These are phyloP conservation scores for Aspergillus avenaceus DNA, from an alignment of 495 filamentous ascomycete genomes.

Conservation along the genomic window DNA sequence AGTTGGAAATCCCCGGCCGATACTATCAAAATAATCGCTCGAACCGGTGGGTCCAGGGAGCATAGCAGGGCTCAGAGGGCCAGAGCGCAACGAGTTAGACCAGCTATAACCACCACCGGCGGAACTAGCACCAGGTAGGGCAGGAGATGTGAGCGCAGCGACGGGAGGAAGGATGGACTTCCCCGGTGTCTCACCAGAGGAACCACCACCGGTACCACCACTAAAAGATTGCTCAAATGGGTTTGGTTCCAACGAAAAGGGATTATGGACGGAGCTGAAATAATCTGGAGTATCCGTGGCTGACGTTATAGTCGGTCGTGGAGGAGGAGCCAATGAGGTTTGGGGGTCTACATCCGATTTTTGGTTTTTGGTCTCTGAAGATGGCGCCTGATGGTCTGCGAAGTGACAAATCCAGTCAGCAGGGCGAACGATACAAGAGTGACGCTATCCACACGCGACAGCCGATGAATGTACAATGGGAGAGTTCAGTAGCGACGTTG, in stretches of 20 bases:
- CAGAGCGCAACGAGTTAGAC: slow-evolving; percentile 82
- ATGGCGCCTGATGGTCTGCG: slow-evolving; percentile 41
- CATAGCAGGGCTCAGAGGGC: slow-evolving; percentile 96
- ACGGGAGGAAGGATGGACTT: slow-evolving; percentile 89
- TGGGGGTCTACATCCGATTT: slow-evolving; percentile 38
- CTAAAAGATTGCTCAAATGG: slow-evolving; percentile 94
- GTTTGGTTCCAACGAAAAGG: slow-evolving; percentile 81
- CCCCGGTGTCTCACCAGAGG: slow-evolving; percentile 76
- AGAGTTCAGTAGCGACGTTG: neutral
- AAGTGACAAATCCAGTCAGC: slow-evolving; percentile 21
- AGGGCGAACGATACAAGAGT: slow-evolving; percentile 5
- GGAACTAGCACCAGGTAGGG: slow-evolving; percentile 65
- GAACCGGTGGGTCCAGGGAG: slow-evolving; percentile 77
- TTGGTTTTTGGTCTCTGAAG: slow-evolving; percentile 40
- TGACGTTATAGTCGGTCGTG: slow-evolving; percentile 60
- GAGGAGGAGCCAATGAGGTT: slow-evolving; percentile 69
- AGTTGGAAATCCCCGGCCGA: slow-evolving; percentile 85
- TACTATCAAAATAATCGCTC: slow-evolving; percentile 75
- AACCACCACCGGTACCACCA: slow-evolving; percentile 29
- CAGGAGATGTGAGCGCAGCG: slow-evolving; percentile 86
- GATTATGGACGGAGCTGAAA: slow-evolving; percentile 62
- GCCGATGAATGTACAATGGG: slow-evolving; percentile 10
- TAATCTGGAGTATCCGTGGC: slow-evolving; percentile 67
- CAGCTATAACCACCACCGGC: slow-evolving; percentile 66
- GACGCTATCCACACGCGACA: slow-evolving; percentile 17